phyloP scores from a whole-genome alignment of 139 green algal species.

The Trebouxia sp. region DNA sequence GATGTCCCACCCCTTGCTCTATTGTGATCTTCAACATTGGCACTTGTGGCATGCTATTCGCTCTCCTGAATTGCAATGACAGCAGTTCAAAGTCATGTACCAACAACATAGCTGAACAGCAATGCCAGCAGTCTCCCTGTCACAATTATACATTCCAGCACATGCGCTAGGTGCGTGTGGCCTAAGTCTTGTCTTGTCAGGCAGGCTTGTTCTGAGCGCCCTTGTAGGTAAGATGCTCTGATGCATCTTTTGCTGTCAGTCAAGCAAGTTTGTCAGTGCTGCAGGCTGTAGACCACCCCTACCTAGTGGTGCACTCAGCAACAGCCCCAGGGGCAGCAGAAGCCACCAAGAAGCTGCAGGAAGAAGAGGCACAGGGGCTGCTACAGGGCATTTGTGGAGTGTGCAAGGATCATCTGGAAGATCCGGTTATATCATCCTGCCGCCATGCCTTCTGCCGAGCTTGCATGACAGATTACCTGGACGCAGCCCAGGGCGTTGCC shows the following conservation, averaged over 20 bases:
- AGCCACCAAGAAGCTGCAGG: conserved; percentile 28
- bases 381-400: conserved; percentile 59
- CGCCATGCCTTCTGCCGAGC: conserved; percentile 78
- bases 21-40: too few species aligned
- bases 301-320: conserved; percentile 82
- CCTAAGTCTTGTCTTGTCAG: too few species aligned
- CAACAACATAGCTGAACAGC: too few species aligned
- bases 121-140: too few species aligned
- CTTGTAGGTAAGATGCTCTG: too few species aligned
- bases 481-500: conserved; percentile 38
- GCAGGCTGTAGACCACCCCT: conserved; percentile 87
- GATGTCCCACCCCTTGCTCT: too few species aligned
- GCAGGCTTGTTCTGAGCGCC: too few species aligned
- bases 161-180: too few species aligned
- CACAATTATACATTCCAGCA: too few species aligned
- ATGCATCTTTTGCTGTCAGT: not conserved
- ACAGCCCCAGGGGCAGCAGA: conserved; percentile 35
- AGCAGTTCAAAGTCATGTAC: too few species aligned
- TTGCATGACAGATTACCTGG: conserved; percentile 78
- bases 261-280: not conserved
- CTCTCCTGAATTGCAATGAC: too few species aligned
- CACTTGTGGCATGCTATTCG: too few species aligned
- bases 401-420: conserved; percentile 79
- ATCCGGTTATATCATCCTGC: conserved; percentile 61
- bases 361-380: not conserved